A percentile compares a stretch with the other conserved stretches of the same genome.
phyloP scores from a whole-genome alignment of 371 early-diverging fungal species.

The Mucor mucedo region DNA sequence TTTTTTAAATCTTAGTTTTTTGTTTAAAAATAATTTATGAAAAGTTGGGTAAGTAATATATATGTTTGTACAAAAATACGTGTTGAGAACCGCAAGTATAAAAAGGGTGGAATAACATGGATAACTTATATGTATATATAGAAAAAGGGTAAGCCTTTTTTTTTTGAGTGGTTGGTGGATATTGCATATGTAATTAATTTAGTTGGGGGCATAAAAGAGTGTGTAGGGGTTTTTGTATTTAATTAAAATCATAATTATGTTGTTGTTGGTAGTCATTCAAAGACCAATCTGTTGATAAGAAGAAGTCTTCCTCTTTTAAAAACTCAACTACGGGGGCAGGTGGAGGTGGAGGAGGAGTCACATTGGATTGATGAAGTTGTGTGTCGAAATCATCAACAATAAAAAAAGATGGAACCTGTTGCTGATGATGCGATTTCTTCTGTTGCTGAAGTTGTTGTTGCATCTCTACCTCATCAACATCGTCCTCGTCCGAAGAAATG shows the following conservation, averaged over 20 bases:
- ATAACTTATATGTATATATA: background rate
- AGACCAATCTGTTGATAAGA: constrained; percentile 29
- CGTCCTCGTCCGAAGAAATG: constrained; percentile 33
- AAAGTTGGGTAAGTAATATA: too few species aligned
- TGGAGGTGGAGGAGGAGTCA: background rate
- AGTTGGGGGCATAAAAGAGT: constrained; percentile 1
- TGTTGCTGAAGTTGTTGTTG: constrained; percentile 3
- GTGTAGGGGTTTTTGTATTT: constrained; percentile 1
- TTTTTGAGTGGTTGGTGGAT: constrained; percentile 1
- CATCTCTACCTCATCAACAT: constrained; percentile 17
- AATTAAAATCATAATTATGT: constrained; percentile 17
- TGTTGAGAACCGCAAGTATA: too few species aligned
- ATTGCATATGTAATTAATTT: constrained; percentile 1
- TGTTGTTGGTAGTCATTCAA: constrained; percentile 20
- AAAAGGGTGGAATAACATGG: too few species aligned
- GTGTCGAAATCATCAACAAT: constrained; percentile 35
- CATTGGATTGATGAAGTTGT: constrained; percentile 13
- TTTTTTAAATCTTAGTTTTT: too few species aligned
- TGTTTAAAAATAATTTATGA: too few species aligned
- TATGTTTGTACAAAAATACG: too few species aligned
- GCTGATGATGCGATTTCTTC: constrained; percentile 9
- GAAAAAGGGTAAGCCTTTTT: background rate
- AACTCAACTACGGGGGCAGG: constrained; percentile 22
- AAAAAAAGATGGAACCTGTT: constrained; percentile 26
- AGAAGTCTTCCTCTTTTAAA: constrained; percentile 26